phyloP scores from a whole-genome alignment of 495 filamentous ascomycete species.

The Hypoxylon crocopeplum region DNA sequence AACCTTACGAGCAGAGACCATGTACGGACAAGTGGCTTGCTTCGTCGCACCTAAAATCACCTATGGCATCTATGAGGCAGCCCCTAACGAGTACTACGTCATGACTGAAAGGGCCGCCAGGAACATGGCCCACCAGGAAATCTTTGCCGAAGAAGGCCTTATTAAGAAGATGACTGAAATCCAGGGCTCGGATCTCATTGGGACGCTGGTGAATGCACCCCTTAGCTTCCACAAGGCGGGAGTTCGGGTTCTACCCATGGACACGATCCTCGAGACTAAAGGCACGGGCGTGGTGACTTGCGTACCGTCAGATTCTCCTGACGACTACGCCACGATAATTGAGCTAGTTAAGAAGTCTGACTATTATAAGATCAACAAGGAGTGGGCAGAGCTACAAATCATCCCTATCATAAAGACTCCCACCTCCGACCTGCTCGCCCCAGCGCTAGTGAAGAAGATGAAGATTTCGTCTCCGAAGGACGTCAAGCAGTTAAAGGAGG shows the following conservation, averaged over 20 bases:
- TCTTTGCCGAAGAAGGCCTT: slow-evolving; percentile 76
- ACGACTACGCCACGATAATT: slow-evolving; percentile 88
- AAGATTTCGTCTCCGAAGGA: slow-evolving; percentile 98
- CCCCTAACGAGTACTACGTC: slow-evolving; percentile 84
- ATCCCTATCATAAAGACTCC: slow-evolving; percentile 89
- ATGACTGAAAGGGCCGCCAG: slow-evolving; percentile 84
- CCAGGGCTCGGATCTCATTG: slow-evolving; percentile 79
- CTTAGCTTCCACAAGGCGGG: slow-evolving; percentile 81
- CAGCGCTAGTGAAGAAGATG: slow-evolving; percentile 83
- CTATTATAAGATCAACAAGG: slow-evolving; percentile 94
- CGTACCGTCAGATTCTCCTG: slow-evolving; percentile 93
- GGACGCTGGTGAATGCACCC: slow-evolving; percentile 85
- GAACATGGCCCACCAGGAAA: slow-evolving; percentile 95
- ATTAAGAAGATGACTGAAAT: slow-evolving; percentile 77
- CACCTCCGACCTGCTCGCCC: slow-evolving; percentile 80
- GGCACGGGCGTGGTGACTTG: slow-evolving; percentile 96
- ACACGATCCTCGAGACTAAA: slow-evolving; percentile 86
- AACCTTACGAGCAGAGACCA: slow-evolving; percentile 93
- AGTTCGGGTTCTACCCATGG: slow-evolving; percentile 93
- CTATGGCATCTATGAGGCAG: slow-evolving; percentile 89
- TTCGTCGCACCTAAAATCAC: slow-evolving; percentile 90
- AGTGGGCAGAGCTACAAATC: slow-evolving; percentile 92
- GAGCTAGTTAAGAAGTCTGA: slow-evolving; percentile 97
- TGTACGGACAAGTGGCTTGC: slow-evolving; percentile 97
- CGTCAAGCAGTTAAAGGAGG: slow-evolving; percentile 83